phyloP scores from a whole-genome alignment of 108 stramenopile species.

The Cyclostephanos tholiformis region DNA sequence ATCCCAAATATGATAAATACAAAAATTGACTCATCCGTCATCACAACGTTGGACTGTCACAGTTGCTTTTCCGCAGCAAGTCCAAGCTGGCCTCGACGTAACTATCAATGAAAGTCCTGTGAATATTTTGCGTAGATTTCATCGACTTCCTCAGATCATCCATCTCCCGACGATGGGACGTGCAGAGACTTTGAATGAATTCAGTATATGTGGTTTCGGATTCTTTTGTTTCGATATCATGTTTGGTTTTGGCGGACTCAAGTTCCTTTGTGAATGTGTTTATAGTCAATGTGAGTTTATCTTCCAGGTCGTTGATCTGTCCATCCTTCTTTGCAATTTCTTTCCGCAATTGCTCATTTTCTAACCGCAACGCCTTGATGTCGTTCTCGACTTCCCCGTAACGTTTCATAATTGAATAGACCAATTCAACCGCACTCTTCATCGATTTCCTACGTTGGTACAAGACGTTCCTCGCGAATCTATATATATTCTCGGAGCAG shows the following conservation, averaged over 20 bases:
- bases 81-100: constrained; percentile 9
- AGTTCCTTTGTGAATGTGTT: background rate
- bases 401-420: background rate
- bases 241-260: background rate
- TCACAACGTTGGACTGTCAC: background rate
- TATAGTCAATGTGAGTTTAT: background rate
- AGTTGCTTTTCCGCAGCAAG: background rate
- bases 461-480: constrained; percentile 7
- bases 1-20: background rate
- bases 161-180: constrained; percentile 8
- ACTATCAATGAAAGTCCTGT: constrained; percentile 10
- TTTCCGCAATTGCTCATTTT: background rate
- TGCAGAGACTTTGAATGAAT: background rate
- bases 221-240: background rate
- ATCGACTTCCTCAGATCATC: constrained; percentile 3
- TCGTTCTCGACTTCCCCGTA: background rate
- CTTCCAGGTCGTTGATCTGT: constrained; percentile 2
- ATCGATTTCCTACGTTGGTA: constrained; percentile 13
- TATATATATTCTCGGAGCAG: constrained; percentile 8
- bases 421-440: constrained; percentile 14
- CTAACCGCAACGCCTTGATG: background rate
- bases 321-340: background rate
- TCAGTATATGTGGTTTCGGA: background rate
- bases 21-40: background rate
- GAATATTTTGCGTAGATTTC: constrained; percentile 1